Conservation (phyloP, 495 filamentous ascomycete genomes). For the Rostrohypoxylon terebratum region DNA sequence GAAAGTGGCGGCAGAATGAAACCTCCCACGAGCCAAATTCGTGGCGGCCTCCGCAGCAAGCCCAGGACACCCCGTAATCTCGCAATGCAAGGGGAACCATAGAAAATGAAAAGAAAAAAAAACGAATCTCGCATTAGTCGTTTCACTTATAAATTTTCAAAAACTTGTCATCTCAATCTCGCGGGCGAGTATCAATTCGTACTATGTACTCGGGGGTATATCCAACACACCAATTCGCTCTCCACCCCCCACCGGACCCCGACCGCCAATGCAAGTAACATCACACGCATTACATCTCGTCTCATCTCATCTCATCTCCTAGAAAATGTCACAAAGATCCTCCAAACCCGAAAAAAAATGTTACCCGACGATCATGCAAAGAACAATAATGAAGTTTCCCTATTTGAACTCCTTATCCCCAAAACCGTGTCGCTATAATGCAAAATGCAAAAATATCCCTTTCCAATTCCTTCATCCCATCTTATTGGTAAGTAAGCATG, state of each 20-base stretch:
- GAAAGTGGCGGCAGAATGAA: background rate
- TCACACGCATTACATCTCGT: conserved; percentile 15
- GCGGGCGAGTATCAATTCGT: background rate
- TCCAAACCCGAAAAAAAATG: background rate
- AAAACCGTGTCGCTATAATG: background rate
- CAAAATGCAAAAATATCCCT: conserved; percentile 1
- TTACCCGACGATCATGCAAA: background rate
- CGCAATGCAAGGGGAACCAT: conserved; percentile 2
- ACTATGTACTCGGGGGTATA: conserved; percentile 18
- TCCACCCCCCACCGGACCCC: background rate
- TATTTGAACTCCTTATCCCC: background rate
- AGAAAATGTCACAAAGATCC: background rate
- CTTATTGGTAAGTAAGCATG: too few species aligned
- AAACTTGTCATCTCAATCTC: background rate
- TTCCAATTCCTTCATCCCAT: background rate
- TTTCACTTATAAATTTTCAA: conserved; percentile 1
- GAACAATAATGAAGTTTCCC: background rate
- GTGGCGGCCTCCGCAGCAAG: background rate
- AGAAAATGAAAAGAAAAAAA: too few species aligned
- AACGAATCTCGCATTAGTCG: background rate
- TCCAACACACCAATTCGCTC: conserved; percentile 9
- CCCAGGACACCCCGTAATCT: conserved; percentile 5
- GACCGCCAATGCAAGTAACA: conserved; percentile 2
- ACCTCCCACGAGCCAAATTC: conserved; percentile 1
- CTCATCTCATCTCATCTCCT: background rate